phyloP scores from a whole-genome alignment of 1,284 basidiomycete genomes.

The Ustilago shanxiensis region DNA sequence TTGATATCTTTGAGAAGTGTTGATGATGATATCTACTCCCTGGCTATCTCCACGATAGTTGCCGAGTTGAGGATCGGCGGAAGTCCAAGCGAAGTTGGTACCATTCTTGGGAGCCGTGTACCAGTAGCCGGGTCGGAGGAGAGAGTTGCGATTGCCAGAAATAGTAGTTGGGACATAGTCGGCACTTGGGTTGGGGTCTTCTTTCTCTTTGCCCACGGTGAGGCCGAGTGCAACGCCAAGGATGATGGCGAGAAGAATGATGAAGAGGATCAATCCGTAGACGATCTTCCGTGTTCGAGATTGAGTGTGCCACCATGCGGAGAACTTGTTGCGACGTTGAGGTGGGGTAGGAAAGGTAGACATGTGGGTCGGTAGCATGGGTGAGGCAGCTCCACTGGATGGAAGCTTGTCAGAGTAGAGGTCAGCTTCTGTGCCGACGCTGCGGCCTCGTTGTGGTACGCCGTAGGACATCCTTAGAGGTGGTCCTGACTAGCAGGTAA shows the following conservation, averaged over 20 bases:
- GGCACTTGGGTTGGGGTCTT: slow-evolving; percentile 19
- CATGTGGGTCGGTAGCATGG: slow-evolving; percentile 17
- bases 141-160: slow-evolving; percentile 24
- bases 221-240: slow-evolving; percentile 42
- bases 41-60: slow-evolving; percentile 31
- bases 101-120: slow-evolving; percentile 37
- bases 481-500: too few species aligned
- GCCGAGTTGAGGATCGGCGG: slow-evolving; percentile 22
- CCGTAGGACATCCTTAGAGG: slow-evolving; percentile 7
- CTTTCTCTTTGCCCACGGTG: slow-evolving; percentile 21
- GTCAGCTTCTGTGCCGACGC: slow-evolving; percentile 10
- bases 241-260: slow-evolving; percentile 26
- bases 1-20: slow-evolving; percentile 36
- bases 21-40: slow-evolving; percentile 53
- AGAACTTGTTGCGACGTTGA: slow-evolving; percentile 6
- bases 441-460: background rate
- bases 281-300: slow-evolving; percentile 22
- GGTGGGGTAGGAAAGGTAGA: background rate
- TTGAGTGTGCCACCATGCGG: slow-evolving; percentile 20
- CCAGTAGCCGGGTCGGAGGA: slow-evolving; percentile 32
- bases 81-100: slow-evolving; percentile 48
- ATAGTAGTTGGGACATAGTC: slow-evolving; percentile 39
- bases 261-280: slow-evolving; percentile 1
- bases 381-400: slow-evolving; percentile 5
- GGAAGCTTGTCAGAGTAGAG: slow-evolving; percentile 20